phyloP scores from a whole-genome alignment of 116 monocot genomes.

The Cymodocea nodosa region DNA sequence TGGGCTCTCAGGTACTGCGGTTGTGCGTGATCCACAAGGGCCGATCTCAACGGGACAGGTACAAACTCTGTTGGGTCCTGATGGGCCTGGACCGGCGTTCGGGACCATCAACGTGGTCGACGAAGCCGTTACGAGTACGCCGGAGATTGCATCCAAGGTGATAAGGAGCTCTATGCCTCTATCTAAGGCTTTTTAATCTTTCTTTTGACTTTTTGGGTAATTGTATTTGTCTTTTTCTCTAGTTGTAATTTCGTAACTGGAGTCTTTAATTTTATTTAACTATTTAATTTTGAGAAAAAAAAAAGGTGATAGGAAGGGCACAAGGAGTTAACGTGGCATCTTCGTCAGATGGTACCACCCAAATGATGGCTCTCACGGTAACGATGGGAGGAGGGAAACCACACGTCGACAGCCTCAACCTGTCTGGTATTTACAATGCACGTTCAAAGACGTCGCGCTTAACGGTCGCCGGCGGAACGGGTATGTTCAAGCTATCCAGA shows the following conservation, averaged over 20 bases:
- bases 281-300: too few species aligned
- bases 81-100: slow-evolving; percentile 6
- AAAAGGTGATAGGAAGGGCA: too few species aligned
- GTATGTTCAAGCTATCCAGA: slow-evolving; percentile 8
- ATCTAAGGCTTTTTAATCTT: too few species aligned
- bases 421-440: slow-evolving; percentile 13
- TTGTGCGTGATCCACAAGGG: background rate
- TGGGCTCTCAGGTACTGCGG: slow-evolving; percentile 1
- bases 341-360: slow-evolving; percentile 1
- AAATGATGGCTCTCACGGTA: slow-evolving; percentile 13
- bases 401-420: slow-evolving; percentile 13
- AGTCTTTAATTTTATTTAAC: too few species aligned
- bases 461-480: slow-evolving; percentile 25
- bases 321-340: slow-evolving; percentile 14
- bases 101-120: slow-evolving; percentile 16
- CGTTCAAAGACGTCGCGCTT: slow-evolving; percentile 7
- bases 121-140: slow-evolving; percentile 8
- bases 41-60: slow-evolving; percentile 2
- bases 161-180: too few species aligned
- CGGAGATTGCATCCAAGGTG: slow-evolving; percentile 6
- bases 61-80: slow-evolving; percentile 7
- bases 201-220: too few species aligned
- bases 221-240: too few species aligned
- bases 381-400: slow-evolving; percentile 17
- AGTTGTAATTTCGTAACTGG: too few species aligned